These are phyloP conservation scores for Populus deltoides DNA, from an alignment of 345 rosid species.

Conservation along the genomic window DNA sequence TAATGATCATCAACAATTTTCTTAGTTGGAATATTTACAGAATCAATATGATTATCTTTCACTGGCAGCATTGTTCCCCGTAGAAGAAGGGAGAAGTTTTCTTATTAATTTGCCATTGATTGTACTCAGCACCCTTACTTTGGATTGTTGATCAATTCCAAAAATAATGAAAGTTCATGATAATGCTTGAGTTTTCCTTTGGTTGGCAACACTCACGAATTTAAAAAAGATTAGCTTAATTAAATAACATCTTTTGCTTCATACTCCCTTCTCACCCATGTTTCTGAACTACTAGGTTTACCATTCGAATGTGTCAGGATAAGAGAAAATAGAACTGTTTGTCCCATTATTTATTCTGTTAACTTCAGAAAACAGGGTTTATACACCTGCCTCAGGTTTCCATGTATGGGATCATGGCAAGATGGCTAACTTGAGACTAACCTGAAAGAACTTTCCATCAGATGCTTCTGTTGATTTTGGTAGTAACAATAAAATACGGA, in stretches of 20 bases:
- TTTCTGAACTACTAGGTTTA: not conserved
- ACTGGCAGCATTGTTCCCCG: not conserved
- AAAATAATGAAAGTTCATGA: not conserved
- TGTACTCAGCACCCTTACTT: not conserved
- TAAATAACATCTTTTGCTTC: not conserved
- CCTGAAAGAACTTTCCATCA: not conserved
- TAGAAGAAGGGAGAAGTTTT: not conserved
- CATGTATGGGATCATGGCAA: not conserved
- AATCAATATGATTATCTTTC: not conserved
- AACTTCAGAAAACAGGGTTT: not conserved
- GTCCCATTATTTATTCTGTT: not conserved
- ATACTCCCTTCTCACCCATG: not conserved
- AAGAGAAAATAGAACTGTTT: not conserved
- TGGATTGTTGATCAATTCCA: not conserved
- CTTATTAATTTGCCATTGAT: not conserved
- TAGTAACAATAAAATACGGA: not conserved
- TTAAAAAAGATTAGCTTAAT: not conserved
- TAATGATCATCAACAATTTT: not conserved
- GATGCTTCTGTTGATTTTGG: not conserved
- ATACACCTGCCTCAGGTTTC: not conserved
- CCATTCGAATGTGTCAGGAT: too few relatives aligned
- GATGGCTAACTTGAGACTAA: not conserved
- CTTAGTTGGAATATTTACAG: not conserved
- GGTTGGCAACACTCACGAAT: not conserved
- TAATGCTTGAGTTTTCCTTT: not conserved